A percentile compares a stretch with the other conserved stretches of the same genome.
These are phyloP conservation scores for Neurospora discreta DNA, from an alignment of 495 filamentous ascomycete genomes.

Conservation along the genomic window DNA sequence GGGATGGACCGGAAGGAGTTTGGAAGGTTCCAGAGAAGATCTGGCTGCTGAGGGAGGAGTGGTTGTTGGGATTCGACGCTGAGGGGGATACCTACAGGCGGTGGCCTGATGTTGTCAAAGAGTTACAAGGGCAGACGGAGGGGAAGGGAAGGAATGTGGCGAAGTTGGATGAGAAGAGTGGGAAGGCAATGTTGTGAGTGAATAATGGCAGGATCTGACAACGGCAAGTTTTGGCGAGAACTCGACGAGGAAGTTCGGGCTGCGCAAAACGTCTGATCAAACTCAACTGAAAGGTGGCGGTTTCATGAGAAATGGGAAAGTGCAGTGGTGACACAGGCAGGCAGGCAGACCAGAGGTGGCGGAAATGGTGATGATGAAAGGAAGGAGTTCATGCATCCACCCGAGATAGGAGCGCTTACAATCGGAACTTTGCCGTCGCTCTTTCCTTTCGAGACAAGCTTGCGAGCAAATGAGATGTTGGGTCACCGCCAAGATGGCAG, in stretches of 20 bases:
- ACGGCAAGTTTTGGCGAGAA: not conserved
- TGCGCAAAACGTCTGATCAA: not conserved
- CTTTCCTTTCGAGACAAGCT: not conserved
- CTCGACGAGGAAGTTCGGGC: not conserved
- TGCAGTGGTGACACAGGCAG: no score
- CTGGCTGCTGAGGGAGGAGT: slow-evolving; percentile 43
- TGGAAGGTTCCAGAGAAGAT: slow-evolving; percentile 49
- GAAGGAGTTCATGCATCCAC: not conserved
- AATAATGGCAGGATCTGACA: not conserved
- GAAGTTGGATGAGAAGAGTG: not conserved
- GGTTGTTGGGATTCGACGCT: slow-evolving; percentile 51
- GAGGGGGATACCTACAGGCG: slow-evolving; percentile 43
- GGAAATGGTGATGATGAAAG: not conserved
- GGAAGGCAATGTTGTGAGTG: not conserved
- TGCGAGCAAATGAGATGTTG: not conserved
- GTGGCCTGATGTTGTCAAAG: slow-evolving; percentile 7
- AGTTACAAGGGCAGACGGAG: not conserved
- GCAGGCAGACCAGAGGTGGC: not conserved
- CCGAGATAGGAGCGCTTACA: not conserved
- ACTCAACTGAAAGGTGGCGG: not conserved
- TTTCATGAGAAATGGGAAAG: not conserved
- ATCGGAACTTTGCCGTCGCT: not conserved
- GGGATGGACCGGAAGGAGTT: slow-evolving; percentile 28
- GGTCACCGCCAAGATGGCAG: not conserved
- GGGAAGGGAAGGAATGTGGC: not conserved